Conservation (phyloP, 352 stramenopile species). For the Pythium rhizo-oryzae region DNA sequence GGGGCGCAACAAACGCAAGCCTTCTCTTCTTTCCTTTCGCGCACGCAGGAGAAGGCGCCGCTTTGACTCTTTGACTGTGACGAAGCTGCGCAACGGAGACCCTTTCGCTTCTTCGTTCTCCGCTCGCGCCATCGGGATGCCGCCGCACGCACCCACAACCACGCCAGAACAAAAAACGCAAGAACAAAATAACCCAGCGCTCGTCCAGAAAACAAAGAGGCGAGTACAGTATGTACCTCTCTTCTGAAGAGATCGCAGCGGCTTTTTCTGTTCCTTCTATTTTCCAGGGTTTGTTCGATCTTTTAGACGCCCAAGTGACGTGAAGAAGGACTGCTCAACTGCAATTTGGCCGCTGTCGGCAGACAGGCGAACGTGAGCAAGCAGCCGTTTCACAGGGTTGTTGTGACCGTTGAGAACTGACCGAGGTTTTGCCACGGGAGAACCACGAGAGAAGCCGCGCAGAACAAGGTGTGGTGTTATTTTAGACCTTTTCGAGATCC, state of each 20-base stretch:
- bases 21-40: constrained; percentile 6
- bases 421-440: not conserved
- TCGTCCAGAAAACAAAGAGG: not conserved
- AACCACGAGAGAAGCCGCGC: not conserved
- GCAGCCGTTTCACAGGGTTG: not conserved
- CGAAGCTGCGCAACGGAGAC: not conserved
- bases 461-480: not conserved
- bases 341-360: not conserved
- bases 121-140: too few relatives aligned
- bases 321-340: not conserved
- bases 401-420: not conserved
- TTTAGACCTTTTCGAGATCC: too few relatives aligned
- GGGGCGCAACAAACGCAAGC: constrained; percentile 4
- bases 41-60: constrained; percentile 7
- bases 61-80: constrained; percentile 10
- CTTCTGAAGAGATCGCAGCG: not conserved
- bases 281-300: not conserved
- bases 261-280: not conserved
- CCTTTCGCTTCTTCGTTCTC: constrained; percentile 2
- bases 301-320: not conserved
- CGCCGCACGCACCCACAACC: too few relatives aligned
- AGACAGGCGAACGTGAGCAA: not conserved
- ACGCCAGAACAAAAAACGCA: too few relatives aligned
- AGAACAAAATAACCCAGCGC: not conserved
- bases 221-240: not conserved